phyloP scores from a whole-genome alignment of 345 rosid species.

The Acer campestre region DNA sequence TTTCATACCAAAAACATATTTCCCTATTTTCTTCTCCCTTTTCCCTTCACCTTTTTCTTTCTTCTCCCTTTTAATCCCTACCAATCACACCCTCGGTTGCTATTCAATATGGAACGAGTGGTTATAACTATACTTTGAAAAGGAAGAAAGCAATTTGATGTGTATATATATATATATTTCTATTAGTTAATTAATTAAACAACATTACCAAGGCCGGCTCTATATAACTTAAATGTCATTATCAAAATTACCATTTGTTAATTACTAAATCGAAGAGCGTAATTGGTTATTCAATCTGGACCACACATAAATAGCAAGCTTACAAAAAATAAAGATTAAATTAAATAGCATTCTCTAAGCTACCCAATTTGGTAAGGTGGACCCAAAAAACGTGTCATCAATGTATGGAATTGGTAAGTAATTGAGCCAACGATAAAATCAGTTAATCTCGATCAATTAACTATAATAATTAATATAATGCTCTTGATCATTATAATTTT shows the following conservation, averaged over 20 bases:
- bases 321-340: not conserved
- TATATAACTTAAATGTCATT: not conserved
- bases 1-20: too few species aligned
- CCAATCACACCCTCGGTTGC: not conserved
- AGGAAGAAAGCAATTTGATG: too few species aligned
- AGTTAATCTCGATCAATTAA: too few species aligned
- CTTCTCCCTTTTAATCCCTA: too few species aligned
- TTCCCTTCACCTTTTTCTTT: too few species aligned
- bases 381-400: not conserved
- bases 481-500: too few species aligned
- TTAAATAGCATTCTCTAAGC: not conserved
- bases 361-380: slow-evolving; percentile 1
- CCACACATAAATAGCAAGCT: not conserved
- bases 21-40: too few species aligned
- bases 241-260: not conserved
- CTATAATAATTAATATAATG: too few species aligned
- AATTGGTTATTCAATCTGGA: not conserved
- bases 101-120: not conserved
- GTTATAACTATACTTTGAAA: not conserved
- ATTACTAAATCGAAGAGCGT: not conserved
- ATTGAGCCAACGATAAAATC: slow-evolving; percentile 5
- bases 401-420: not conserved
- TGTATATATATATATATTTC: too few species aligned
- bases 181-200: too few species aligned
- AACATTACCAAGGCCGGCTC: not conserved